A percentile compares a stretch with the other conserved stretches of the same genome.
These are phyloP conservation scores for Aureobasidium sp. DNA, from an alignment of 2,329 filamentous ascomycete species.

Conservation along the genomic window DNA sequence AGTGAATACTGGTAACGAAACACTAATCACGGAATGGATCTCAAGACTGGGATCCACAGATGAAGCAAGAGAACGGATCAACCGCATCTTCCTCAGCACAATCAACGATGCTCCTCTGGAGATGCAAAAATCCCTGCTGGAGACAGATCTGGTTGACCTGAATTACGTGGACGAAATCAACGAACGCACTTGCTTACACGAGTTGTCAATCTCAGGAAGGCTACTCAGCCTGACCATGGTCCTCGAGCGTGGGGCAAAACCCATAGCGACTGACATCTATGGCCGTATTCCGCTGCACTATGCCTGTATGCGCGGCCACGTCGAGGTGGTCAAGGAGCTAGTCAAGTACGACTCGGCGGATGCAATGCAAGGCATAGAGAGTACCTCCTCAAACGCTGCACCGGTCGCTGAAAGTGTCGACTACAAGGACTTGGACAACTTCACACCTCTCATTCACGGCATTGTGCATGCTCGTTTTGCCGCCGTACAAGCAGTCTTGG, in stretches of 20 bases:
- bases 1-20: constrained; percentile 70
- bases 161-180: constrained; percentile 96
- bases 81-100: constrained; percentile 80
- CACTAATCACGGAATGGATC: constrained; percentile 72
- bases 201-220: constrained; percentile 91
- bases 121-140: constrained; percentile 65
- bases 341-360: constrained; percentile 42
- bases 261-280: constrained; percentile 81
- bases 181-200: constrained; percentile 90
- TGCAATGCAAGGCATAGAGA: constrained; percentile 23
- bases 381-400: constrained; percentile 37
- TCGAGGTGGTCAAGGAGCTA: constrained; percentile 71
- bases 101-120: constrained; percentile 76
- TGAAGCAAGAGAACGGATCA: constrained; percentile 66
- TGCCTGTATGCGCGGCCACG: constrained; percentile 84
- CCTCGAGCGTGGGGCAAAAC: constrained; percentile 65
- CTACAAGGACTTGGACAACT: constrained; percentile 90
- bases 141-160: constrained; percentile 78
- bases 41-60: constrained; percentile 54
- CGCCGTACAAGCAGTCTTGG: constrained; percentile 71
- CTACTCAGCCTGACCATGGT: constrained; percentile 67
- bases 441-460: constrained; percentile 88
- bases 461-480: constrained; percentile 80
- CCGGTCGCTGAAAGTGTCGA: constrained; percentile 57
- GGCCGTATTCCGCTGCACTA: constrained; percentile 91